Evolutionary conservation across 2,329 filamentous ascomycete genomes (phyloP), one percentile per base, ranked within the genome.

Genomic region (Pseudogymnoascus sp.): DNA sequence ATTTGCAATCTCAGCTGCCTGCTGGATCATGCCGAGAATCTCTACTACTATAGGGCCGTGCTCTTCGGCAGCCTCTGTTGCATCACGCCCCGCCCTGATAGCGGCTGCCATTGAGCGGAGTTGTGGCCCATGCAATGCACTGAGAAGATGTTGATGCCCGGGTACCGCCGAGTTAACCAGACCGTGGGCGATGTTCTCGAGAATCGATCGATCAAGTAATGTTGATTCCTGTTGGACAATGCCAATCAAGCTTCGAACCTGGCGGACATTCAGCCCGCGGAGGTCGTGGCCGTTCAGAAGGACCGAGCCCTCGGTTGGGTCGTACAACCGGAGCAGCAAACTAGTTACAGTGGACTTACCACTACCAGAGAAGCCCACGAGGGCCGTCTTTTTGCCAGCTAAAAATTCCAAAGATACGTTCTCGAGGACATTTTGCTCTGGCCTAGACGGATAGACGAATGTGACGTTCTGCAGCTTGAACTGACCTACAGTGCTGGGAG

Each of bases 341-440:
- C 88, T 83, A 0, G 88, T 81, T 36, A 97, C 80, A 0, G 93
- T 97, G 12, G 88, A 92, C 75, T 99, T 97, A 0, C 94, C 93
- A n/a, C 88, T 90, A 0, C 94, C 93, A 0, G 92, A 96, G 0
- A 83, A 77, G 0, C 93, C 92, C 1, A 95, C 91, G 18, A 97
- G 84, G 2, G 90, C 91, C 0, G 87, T 87, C 66, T 84, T 89
- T 3, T 82, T 84, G 21, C 87, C 85, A 0, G 81, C 73, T 1
- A 78, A 71, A 60, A 97, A 82, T 0, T 74, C 76, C 6, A 96
- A 76, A n/a, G 79, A 85, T n/a, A 96, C 72, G 21, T 83, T 77
- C 8, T 79, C 78, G 1, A 97, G 77, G 0, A 90, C 82, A 0
- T 72, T 70, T 0, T 76, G 76, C 1, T 77, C 72, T 0, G 79